Base-by-base conservation (phyloP, 805 yeast genomes). In the Barnettozyma pratensis region DNA sequence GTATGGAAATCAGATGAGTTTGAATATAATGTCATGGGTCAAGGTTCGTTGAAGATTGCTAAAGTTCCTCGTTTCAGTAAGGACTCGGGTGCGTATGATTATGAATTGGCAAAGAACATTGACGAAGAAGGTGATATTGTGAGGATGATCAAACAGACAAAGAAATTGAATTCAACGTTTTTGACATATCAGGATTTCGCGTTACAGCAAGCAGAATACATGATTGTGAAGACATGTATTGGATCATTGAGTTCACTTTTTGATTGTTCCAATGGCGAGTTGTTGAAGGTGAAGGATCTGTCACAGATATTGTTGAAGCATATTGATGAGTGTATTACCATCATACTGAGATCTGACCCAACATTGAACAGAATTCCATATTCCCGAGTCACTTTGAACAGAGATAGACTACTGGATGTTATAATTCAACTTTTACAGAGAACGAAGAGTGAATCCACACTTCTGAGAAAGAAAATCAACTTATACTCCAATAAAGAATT, bases 221-320 rank as follows among this genome's bases (percentile, higher is more conserved):
- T 88, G 50, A 72, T 82, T 32, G 77, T 82, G 9, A 87, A 86
- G 57, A 73, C 85, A 7, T 82, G 84, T 55, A 77, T 87, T 52
- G 87, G 87, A 50, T 83, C 94, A 0, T 63, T 83, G 26, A 80
- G 90, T 0, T 80, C 90, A 0, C 55, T 87, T 10, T 65, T 80
- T 40, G 83, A 82, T 59, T 82, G 88, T 57, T 57, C 69, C 25
- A 86, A 86, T 56, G 89, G 87, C 14, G 83, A 80, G 37, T 63
- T 87, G 19, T 65, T 74, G n/a, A 58, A 66, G 14, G 68, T 76
- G 34, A 60, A 65, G 4, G 60, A 70, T 7, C 59, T 70, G 3
- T 47, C 61, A 9, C 52, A 55, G 2, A 55, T 79, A 6, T 63
- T 80, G 58, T 58, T 53, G 26, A 60, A 65, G 12, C 63, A 83